Conservation (phyloP, 164 flowering plant species). For the Santalum album region DNA sequence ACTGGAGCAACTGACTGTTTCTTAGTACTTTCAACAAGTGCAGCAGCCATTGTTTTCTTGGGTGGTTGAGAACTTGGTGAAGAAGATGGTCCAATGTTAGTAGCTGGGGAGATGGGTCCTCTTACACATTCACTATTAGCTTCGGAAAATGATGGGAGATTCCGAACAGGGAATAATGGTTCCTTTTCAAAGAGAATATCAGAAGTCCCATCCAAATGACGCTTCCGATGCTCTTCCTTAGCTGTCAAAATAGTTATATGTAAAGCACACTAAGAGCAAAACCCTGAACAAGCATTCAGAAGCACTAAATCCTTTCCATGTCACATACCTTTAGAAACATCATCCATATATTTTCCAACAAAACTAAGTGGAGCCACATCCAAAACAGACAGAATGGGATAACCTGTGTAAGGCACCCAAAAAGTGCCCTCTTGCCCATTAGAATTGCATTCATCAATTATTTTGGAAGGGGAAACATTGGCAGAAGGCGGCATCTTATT, state of each 20-base stretch:
- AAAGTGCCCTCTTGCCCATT: slow-evolving; percentile 20
- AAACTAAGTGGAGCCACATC: slow-evolving; percentile 83
- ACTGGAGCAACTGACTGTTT: slow-evolving; percentile 80
- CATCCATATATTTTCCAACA: slow-evolving; percentile 54
- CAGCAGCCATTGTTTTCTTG: slow-evolving; percentile 78
- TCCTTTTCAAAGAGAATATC: slow-evolving; percentile 35
- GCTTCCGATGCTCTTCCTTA: slow-evolving; percentile 33
- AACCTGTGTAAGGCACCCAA: slow-evolving; percentile 54
- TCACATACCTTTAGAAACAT: slow-evolving; percentile 55
- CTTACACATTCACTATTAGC: slow-evolving; percentile 17
- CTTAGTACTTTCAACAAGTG: slow-evolving; percentile 77
- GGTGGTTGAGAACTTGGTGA: slow-evolving; percentile 28
- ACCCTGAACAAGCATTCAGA: slow-evolving; percentile 4
- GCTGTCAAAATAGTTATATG: slow-evolving; percentile 37
- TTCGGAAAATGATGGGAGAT: slow-evolving; percentile 17
- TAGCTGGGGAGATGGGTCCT: slow-evolving; percentile 11
- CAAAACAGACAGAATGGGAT: slow-evolving; percentile 49
- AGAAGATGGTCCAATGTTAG: slow-evolving; percentile 16
- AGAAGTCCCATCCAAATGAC: slow-evolving; percentile 29
- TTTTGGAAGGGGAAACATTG: slow-evolving; percentile 15
- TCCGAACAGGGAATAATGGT: slow-evolving; percentile 65
- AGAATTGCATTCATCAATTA: slow-evolving; percentile 11
- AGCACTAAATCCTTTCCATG: slow-evolving; percentile 3
- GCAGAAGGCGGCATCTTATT: slow-evolving; percentile 11
- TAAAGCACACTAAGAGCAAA: slow-evolving; percentile 9